A percentile compares a stretch with the other conserved stretches of the same genome.
phyloP scores from a whole-genome alignment of 805 yeast genomes.

The Kodamaea kakaduensis region DNA sequence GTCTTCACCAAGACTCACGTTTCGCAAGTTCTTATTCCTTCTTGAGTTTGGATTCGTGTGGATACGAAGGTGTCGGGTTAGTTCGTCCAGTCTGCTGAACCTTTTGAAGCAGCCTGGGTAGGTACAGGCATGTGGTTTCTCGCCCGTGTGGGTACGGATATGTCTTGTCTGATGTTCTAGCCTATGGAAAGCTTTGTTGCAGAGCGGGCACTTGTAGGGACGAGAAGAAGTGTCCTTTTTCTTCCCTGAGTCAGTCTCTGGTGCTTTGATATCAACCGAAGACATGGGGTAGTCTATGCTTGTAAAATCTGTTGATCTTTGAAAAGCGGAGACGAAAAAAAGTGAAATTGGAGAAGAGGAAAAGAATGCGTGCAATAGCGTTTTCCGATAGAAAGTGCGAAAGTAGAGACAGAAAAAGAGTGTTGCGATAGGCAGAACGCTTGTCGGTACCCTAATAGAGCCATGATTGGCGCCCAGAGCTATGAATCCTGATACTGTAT shows the following conservation, averaged over 20 bases:
- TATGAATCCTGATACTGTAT: no score
- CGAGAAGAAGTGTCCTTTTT: conserved; percentile 29
- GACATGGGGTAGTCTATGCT: conserved; percentile 3
- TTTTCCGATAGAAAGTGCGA: conserved; percentile 1
- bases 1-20: conserved; percentile 10
- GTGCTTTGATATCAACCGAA: conserved; percentile 1
- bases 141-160: conserved; percentile 90
- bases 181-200: conserved; percentile 83
- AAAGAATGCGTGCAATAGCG: conserved; percentile 1
- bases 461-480: no score
- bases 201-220: conserved; percentile 82
- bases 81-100: conserved; percentile 78
- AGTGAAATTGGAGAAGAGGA: conserved; percentile 4
- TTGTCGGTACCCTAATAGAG: no score
- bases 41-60: conserved; percentile 58
- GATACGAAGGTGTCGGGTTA: conserved; percentile 79
- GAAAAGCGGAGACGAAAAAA: conserved; percentile 5
- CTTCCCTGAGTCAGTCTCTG: conserved; percentile 2
- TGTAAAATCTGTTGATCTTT: conserved; percentile 4
- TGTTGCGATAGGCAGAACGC: no score
- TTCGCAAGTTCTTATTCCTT: conserved; percentile 32
- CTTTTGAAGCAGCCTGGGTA: conserved; percentile 81
- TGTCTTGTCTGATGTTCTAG: conserved; percentile 90
- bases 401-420: background rate
- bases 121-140: conserved; percentile 81